phyloP scores from a whole-genome alignment of 495 filamentous ascomycete species.

The Oidiodendron maius region DNA sequence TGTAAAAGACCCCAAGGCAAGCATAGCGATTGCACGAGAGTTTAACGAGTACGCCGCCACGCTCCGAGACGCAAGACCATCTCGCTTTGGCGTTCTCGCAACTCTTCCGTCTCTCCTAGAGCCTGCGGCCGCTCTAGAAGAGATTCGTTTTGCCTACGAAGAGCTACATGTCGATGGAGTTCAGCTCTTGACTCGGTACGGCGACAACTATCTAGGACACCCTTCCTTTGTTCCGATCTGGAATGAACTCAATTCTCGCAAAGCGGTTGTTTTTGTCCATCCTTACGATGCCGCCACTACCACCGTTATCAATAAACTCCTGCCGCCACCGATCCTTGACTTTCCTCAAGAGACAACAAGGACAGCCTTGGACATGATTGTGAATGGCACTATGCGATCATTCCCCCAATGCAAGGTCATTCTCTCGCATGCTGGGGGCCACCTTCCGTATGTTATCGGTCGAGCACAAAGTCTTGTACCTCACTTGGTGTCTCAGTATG shows the following conservation, averaged over 20 bases:
- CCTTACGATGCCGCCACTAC: conserved; percentile 40
- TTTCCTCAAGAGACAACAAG: conserved; percentile 48
- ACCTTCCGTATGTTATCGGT: conserved; percentile 39
- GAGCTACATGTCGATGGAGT: conserved; percentile 41
- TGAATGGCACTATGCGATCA: conserved; percentile 34
- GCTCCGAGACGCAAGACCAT: conserved; percentile 30
- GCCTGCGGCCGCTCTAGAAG: conserved; percentile 32
- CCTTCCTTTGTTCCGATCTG: conserved; percentile 33
- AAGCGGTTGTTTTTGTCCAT: conserved; percentile 44
- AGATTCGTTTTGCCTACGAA: conserved; percentile 36
- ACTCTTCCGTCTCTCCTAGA: conserved; percentile 42
- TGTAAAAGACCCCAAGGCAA: background rate
- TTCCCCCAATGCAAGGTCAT: conserved; percentile 42
- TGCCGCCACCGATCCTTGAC: conserved; percentile 9
- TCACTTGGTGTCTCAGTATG: conserved; percentile 1
- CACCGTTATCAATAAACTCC: background rate
- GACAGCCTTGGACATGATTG: conserved; percentile 40
- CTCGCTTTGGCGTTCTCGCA: conserved; percentile 42
- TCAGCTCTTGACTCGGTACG: conserved; percentile 40
- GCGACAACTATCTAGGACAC: conserved; percentile 45
- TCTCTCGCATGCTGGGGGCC: conserved; percentile 43
- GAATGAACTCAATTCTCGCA: conserved; percentile 27
- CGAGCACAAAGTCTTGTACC: conserved; percentile 23
- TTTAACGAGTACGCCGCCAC: conserved; percentile 37
- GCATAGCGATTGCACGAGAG: conserved; percentile 28